Evolutionary conservation across 164 flowering plant species (phyloP), one percentile per base, ranked within the genome.

Genomic region (Protea cynaroides): DNA sequence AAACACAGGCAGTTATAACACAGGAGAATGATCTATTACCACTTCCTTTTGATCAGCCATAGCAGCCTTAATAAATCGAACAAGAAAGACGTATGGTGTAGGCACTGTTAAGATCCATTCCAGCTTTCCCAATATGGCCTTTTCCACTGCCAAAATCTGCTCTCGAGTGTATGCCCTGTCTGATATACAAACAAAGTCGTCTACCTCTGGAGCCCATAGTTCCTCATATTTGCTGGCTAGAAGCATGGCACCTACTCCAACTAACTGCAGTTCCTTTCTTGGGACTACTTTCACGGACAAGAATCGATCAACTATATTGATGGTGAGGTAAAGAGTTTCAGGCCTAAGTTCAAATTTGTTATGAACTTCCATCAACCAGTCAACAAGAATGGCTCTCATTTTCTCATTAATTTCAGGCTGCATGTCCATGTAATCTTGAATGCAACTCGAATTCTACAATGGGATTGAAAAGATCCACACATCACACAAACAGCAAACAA

Each of bases 141-240:
- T 92, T 84, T 95, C 97, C 96, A 88, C 90, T 0, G 17, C 36
- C 65, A 95, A 72, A 1, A 95, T 71, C 62, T 88, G 91, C 24
- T 74, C 76, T 65, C 84, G 73, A 14, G 44, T 59, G 78, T 87
- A 92, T 10, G 94, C 86, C 69, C 69, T 74, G 61, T 92, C 97
- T 34, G 97, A 78, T 63, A 95, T 87, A 79, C 79, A 71, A 3
- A 87, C 92, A 24, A 95, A 79, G 58, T 92, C 97, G 67, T 88
- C 82, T 51, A 87, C 90, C 87, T 90, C 87, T 60, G 96, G 99
- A 13, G 96, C 89, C 93, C 99, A 94, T 25, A 94, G 91, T 71
- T 94, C 99, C 67, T 94, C 99, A 62, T 94, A 91, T 59, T 94
- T 94, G 66, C 90, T 85, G 64, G 97, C 96, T 1, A 83, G 80